Percentiles rank a stretch among this genome's conserved stretches.
Conservation (phyloP, 2,329 filamentous ascomycete genomes). For the Scortechinia acanthostroma region DNA sequence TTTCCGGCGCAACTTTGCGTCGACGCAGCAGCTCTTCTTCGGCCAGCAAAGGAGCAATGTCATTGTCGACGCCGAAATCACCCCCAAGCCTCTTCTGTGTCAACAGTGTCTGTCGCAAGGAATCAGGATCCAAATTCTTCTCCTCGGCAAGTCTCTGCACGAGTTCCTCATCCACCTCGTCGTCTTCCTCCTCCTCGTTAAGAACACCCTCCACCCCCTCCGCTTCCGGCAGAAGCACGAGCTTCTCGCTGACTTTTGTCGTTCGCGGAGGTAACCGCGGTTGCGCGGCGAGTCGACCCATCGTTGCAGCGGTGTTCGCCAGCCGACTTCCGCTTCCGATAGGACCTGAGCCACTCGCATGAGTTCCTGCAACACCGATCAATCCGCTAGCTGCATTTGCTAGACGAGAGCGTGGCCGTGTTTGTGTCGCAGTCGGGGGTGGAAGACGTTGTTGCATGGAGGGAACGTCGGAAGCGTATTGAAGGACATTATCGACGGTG, state of each 20-base stretch:
- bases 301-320: constrained; percentile 9
- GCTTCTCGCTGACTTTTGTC: constrained; percentile 62
- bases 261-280: constrained; percentile 44
- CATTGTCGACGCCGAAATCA: constrained; percentile 24
- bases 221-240: constrained; percentile 60
- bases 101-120: background rate
- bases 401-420: constrained; percentile 32
- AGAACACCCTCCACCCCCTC: constrained; percentile 30
- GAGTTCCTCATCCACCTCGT: constrained; percentile 7
- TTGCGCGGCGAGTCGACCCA: constrained; percentile 12
- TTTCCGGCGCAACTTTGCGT: constrained; percentile 16
- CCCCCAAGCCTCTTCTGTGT: background rate
- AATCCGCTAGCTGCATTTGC: constrained; percentile 20
- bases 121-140: background rate
- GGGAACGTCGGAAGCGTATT: constrained; percentile 63
- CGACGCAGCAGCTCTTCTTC: constrained; percentile 37
- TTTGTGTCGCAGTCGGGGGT: constrained; percentile 25
- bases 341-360: constrained; percentile 3
- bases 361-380: background rate
- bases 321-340: constrained; percentile 7
- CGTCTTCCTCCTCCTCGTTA: constrained; percentile 39
- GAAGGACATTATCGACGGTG: constrained; percentile 58
- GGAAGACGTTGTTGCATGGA: constrained; percentile 57
- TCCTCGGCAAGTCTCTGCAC: background rate
- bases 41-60: constrained; percentile 34